phyloP scores from a whole-genome alignment of 2,329 filamentous ascomycete species.

The Sporothrix sp. region DNA sequence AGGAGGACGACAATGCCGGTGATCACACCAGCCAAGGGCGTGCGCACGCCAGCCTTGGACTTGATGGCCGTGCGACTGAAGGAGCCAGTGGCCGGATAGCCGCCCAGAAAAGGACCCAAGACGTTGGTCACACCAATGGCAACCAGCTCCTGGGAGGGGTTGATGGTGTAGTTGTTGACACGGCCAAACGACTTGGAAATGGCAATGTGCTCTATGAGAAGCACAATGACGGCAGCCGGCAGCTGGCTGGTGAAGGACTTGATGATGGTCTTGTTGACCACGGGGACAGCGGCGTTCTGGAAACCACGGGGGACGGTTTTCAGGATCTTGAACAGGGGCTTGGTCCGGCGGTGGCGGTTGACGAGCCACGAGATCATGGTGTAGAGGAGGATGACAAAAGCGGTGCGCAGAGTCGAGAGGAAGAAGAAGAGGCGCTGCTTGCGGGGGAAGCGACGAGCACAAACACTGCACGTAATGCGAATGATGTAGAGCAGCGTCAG shows the following conservation, averaged over 20 bases:
- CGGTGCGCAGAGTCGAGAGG: conserved; percentile 77
- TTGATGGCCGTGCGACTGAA: conserved; percentile 68
- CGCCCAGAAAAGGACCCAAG: conserved; percentile 83
- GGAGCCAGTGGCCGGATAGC: conserved; percentile 77
- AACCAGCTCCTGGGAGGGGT: conserved; percentile 93
- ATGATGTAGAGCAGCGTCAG: conserved; percentile 69
- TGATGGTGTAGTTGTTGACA: conserved; percentile 93
- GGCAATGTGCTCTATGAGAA: conserved; percentile 94
- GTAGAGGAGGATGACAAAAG: conserved; percentile 85
- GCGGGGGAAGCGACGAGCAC: conserved; percentile 59
- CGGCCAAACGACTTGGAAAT: conserved; percentile 98
- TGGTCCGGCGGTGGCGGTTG: conserved; percentile 54
- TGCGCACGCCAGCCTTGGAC: conserved; percentile 73
- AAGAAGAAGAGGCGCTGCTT: conserved; percentile 78
- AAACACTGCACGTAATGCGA: conserved; percentile 52
- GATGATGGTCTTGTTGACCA: conserved; percentile 56
- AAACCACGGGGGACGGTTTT: conserved; percentile 75
- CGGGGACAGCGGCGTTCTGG: conserved; percentile 66
- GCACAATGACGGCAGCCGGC: conserved; percentile 79
- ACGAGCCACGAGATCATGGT: conserved; percentile 81
- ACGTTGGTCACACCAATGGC: conserved; percentile 90
- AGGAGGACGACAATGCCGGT: conserved; percentile 67
- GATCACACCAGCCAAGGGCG: conserved; percentile 68
- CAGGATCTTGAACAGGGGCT: conserved; percentile 65
- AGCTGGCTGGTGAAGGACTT: conserved; percentile 59